Evolutionary conservation across 805 yeast species (phyloP), one percentile per base, ranked within the genome.

Genomic region (Cyberlindnera xylosilytica): DNA sequence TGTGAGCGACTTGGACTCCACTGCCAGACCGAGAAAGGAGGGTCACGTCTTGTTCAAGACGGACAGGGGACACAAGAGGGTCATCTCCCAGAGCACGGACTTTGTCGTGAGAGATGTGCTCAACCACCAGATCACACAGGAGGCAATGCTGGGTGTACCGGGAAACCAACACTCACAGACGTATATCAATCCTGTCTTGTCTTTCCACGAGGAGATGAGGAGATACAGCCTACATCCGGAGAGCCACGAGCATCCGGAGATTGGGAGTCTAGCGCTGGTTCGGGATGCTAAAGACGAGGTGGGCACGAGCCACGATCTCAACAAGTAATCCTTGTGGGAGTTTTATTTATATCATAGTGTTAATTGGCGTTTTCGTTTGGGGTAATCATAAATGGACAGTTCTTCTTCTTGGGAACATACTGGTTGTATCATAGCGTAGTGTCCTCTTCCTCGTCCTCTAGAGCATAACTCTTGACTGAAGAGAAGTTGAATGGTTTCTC

Each of bases 401-500:
- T n/a, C n/a, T n/a, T n/a, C n/a, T n/a, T n/a, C n/a, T n/a, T n/a
- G n/a, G n/a, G n/a, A n/a, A n/a, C n/a, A n/a, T n/a, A n/a, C n/a
- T n/a, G n/a, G n/a, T n/a, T n/a, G n/a, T n/a, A n/a, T n/a, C n/a
- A n/a, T n/a, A 22, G 24, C 24, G 24, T 10, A 8, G 7, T 8
- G 10, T 22, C 24, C 7, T 7, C 10, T 22, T 22, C 24, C 7
- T 22, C 10, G 24, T 7, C 24, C 10, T 29, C 32, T 6, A 29
- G 19, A 8, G 5, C 13, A 36, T 59, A 66, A 2, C 68, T 60
- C 47, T 50, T 69, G 1, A 83, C 91, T 36, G 85, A 66, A 46
- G 85, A 81, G 57, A 88, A 90, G 52, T 74, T 78, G 63, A 87
- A 90, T 11, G 89, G 80, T 52, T 82, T 83, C 58, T 90, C 97